Base-by-base conservation (phyloP, 2,329 filamentous ascomycete genomes). In the Aspergillus versicolor region DNA sequence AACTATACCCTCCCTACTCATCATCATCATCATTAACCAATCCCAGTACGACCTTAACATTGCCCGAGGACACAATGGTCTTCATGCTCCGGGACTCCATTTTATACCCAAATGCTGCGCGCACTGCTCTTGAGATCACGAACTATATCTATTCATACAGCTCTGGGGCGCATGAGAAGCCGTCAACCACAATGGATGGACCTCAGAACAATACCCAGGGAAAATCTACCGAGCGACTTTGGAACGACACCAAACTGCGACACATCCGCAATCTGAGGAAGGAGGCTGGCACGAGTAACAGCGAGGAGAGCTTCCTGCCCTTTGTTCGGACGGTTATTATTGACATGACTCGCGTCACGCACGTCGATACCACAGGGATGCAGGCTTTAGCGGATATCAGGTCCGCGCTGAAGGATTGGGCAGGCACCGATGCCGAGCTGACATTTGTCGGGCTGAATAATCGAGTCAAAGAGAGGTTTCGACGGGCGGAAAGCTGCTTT, bases 351-450 rank as follows among this genome's bases (percentile, higher is more conserved):
- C 88, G 90, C 0, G 92, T 97, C 63, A 96, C 96, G 76, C 91
- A 96, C 64, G 88, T 96, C 56, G 93, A 97, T 68, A 86, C 95
- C 56, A 97, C 93, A 0, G 94, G 91, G 0, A 84, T 96, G 2
- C 93, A 97, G 75, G 88, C 91, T 65, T 81, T 97, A 37, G 94
- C 97, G 67, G 93, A 97, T 67, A 88, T 96, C 1, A 90, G 92
- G 66, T 96, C 96, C 73, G 92, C 96, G 70, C 85, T 97, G 19
- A 92, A 96, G 72, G 82, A 85, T 17, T 95, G 96, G 70, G 84
- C 91, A 1, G 74, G 88, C 0, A 93, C 93, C 0, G 37, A 40
- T 40, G 37, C 37, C 13, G 13, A 40, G n/a, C n/a, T 40, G 5
- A 40, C 37, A 5, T 40, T 40, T 4, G 37, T 40, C 37, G 37